Conservation (phyloP, 257 asterid species). For the Gentiana dahurica region DNA sequence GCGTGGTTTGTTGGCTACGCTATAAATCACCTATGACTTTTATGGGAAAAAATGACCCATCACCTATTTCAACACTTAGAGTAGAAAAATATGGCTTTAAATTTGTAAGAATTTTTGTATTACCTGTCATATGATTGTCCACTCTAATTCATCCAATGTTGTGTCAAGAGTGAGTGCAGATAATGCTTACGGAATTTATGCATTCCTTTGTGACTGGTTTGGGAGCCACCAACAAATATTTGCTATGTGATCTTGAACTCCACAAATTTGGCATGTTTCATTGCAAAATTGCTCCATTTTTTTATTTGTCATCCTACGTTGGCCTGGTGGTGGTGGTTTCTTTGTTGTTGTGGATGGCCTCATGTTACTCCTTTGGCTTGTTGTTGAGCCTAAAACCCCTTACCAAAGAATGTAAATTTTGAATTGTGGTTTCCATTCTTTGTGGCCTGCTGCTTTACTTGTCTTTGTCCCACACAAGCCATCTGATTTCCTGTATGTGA, state of each 20-base stretch:
- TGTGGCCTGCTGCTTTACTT: not conserved
- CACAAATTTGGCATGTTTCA: not conserved
- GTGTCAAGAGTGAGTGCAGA: not conserved
- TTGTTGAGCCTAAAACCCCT: too few relatives aligned
- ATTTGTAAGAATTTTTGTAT: too few relatives aligned
- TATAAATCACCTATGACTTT: too few relatives aligned
- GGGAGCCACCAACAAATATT: constrained; percentile 2
- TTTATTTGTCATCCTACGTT: not conserved
- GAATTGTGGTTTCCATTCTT: not conserved
- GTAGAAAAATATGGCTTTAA: too few relatives aligned
- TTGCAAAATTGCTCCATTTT: not conserved
- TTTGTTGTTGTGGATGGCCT: not conserved
- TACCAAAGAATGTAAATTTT: not conserved
- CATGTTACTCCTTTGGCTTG: too few relatives aligned
- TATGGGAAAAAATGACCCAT: too few relatives aligned
- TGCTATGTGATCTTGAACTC: not conserved
- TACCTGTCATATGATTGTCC: not conserved
- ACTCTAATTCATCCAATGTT: not conserved
- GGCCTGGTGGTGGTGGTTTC: not conserved
- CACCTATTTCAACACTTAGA: too few relatives aligned
- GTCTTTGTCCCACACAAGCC: not conserved
- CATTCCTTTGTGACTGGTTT: not conserved
- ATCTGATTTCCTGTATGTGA: not conserved
- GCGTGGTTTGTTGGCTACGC: too few relatives aligned
- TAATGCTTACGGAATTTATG: not conserved